phyloP scores from a whole-genome alignment of 768 basidiomycete species.

The Butyriboletus loyo region DNA sequence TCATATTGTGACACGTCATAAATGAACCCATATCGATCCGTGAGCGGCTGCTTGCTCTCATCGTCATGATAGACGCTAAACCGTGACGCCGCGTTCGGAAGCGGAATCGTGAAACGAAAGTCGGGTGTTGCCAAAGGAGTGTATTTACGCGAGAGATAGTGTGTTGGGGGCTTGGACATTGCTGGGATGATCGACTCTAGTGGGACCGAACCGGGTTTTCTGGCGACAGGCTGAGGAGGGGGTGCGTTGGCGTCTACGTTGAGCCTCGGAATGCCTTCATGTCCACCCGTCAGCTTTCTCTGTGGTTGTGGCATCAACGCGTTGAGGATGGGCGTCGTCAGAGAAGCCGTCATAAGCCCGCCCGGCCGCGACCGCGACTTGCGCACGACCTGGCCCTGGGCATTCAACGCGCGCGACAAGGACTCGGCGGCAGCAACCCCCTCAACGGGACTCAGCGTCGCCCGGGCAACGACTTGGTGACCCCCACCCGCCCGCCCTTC shows the following conservation, averaged over 20 bases:
- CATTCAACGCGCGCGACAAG: conserved; percentile 45
- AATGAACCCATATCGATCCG: conserved; percentile 89
- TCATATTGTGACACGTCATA: conserved; percentile 85
- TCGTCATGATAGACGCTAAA: conserved; percentile 51
- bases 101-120: conserved; percentile 71
- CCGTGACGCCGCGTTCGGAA: conserved; percentile 51
- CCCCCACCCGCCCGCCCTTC: conserved; percentile 26
- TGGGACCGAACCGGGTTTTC: conserved; percentile 50
- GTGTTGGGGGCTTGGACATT: conserved; percentile 76
- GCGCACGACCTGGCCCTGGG: conserved; percentile 31
- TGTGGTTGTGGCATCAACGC: conserved; percentile 54
- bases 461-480: conserved; percentile 36
- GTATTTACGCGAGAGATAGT: conserved; percentile 75
- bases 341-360: conserved; percentile 37
- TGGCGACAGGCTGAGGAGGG: conserved; percentile 24
- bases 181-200: conserved; percentile 83
- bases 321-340: conserved; percentile 59
- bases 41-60: conserved; percentile 56
- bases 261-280: conserved; percentile 19
- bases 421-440: conserved; percentile 44
- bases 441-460: conserved; percentile 40
- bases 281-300: conserved; percentile 36
- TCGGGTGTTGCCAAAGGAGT: conserved; percentile 70
- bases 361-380: conserved; percentile 37
- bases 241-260: conserved; percentile 12